These are phyloP conservation scores for Lagerstroemia speciosa DNA, from an alignment of 345 rosid genomes.

Conservation along the genomic window DNA sequence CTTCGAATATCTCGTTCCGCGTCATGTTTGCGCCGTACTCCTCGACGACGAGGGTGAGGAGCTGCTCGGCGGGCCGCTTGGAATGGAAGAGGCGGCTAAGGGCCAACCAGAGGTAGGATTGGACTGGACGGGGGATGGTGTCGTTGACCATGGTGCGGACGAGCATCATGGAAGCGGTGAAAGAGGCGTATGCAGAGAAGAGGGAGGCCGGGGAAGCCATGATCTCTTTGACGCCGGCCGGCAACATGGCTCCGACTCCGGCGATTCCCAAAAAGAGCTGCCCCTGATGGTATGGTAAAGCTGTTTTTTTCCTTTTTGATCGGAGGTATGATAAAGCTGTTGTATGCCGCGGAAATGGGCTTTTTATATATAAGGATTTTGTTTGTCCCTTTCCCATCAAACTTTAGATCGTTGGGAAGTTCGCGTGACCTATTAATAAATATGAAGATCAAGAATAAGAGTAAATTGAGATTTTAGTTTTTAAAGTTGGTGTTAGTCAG, in stretches of 20 bases:
- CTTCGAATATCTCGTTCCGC: constrained; percentile 28
- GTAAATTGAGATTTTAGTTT: too few relatives aligned
- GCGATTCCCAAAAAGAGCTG: too few relatives aligned
- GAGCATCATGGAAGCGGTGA: constrained; percentile 5
- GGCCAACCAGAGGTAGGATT: constrained; percentile 8
- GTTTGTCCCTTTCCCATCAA: too few relatives aligned
- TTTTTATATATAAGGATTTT: too few relatives aligned
- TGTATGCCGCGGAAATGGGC: too few relatives aligned
- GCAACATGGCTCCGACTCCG: neutral
- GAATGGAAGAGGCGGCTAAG: constrained; percentile 14
- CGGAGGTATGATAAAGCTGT: too few relatives aligned
- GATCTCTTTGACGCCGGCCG: neutral
- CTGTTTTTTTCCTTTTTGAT: too few relatives aligned
- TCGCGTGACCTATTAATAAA: too few relatives aligned
- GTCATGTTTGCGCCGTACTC: constrained; percentile 27
- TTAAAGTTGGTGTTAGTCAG: too few relatives aligned
- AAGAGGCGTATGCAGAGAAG: constrained; percentile 8
- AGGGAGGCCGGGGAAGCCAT: constrained; percentile 5
- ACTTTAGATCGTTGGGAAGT: too few relatives aligned
- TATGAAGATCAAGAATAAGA: too few relatives aligned
- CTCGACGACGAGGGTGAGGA: constrained; percentile 28
- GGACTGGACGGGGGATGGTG: constrained; percentile 16
- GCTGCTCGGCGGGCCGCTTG: constrained; percentile 10
- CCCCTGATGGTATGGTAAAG: too few relatives aligned
- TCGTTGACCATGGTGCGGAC: constrained; percentile 16